Evolutionary conservation across 108 stramenopile species (phyloP).

Genomic region (Chaetoceros muelleri): DNA sequence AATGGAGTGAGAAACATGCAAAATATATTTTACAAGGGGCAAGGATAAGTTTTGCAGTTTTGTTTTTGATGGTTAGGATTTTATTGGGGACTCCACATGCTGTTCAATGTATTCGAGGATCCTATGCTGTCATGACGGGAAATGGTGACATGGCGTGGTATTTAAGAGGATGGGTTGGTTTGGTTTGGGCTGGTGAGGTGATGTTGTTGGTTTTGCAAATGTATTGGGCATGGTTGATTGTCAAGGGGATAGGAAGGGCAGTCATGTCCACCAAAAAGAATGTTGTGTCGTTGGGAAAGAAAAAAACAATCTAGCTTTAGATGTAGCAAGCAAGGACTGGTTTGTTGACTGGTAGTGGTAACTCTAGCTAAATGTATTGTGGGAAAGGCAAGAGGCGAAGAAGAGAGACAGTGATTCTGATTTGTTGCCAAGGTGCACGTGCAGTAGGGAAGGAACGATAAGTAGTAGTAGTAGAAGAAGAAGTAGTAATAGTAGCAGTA

Average conservation of each 20-base stretch:
- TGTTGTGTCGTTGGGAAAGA: too few relatives aligned
- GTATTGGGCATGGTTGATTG: neutral
- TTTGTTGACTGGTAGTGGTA: too few relatives aligned
- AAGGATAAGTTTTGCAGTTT: slow-evolving; percentile 13
- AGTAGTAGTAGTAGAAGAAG: too few relatives aligned
- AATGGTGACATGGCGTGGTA: slow-evolving; percentile 8
- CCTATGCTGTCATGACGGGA: slow-evolving; percentile 22
- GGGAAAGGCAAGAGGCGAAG: too few relatives aligned
- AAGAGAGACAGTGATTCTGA: too few relatives aligned
- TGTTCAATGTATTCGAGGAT: neutral
- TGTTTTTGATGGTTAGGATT: slow-evolving; percentile 23
- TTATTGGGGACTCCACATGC: slow-evolving; percentile 1
- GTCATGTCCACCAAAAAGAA: neutral
- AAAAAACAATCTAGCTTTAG: too few relatives aligned
- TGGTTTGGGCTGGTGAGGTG: neutral
- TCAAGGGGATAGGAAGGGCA: neutral
- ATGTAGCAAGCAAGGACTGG: too few relatives aligned
- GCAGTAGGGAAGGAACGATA: too few relatives aligned
- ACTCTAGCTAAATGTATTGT: too few relatives aligned
- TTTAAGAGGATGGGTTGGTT: neutral
- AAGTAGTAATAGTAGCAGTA: too few relatives aligned
- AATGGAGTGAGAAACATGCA: slow-evolving; percentile 26
- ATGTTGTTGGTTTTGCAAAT: neutral
- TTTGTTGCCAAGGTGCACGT: too few relatives aligned
- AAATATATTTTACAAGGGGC: slow-evolving; percentile 5